These are phyloP conservation scores for Clarireedia sp. DNA, from an alignment of 2,329 filamentous ascomycete genomes.

Conservation along the genomic window DNA sequence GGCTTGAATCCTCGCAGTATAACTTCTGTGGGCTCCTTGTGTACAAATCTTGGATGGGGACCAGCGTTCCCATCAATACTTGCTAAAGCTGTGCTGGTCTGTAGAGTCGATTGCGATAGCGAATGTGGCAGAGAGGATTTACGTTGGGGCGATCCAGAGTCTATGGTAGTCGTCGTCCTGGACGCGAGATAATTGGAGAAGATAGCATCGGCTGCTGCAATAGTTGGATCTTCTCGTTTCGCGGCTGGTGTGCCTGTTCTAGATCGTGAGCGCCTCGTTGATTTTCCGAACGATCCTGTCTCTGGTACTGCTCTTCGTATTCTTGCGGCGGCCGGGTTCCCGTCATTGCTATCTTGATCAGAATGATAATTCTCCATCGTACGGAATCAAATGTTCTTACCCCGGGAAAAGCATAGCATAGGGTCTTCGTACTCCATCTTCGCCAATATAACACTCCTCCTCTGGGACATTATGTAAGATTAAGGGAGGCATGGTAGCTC, in stretches of 20 bases:
- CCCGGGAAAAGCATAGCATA: constrained; percentile 60
- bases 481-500: constrained; percentile 48
- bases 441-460: constrained; percentile 58
- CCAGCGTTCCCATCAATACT: constrained; percentile 23
- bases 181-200: constrained; percentile 51
- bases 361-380: constrained; percentile 8
- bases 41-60: constrained; percentile 22
- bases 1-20: constrained; percentile 74
- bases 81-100: constrained; percentile 29
- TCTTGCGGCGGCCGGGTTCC: constrained; percentile 40
- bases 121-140: constrained; percentile 25
- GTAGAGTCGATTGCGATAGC: constrained; percentile 29
- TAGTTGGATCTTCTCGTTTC: constrained; percentile 50
- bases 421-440: constrained; percentile 56
- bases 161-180: constrained; percentile 28
- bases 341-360: constrained; percentile 40
- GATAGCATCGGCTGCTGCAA: constrained; percentile 53
- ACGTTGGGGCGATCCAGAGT: constrained; percentile 27
- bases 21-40: constrained; percentile 63
- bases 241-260: constrained; percentile 47
- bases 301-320: constrained; percentile 48
- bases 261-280: constrained; percentile 54
- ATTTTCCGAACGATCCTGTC: constrained; percentile 59
- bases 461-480: constrained; percentile 63
- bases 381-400: constrained; percentile 34